Evolutionary conservation across 2,329 filamentous ascomycete species (phyloP), one percentile per base, ranked within the genome.

Genomic region (Tetracladium maxilliforme): DNA sequence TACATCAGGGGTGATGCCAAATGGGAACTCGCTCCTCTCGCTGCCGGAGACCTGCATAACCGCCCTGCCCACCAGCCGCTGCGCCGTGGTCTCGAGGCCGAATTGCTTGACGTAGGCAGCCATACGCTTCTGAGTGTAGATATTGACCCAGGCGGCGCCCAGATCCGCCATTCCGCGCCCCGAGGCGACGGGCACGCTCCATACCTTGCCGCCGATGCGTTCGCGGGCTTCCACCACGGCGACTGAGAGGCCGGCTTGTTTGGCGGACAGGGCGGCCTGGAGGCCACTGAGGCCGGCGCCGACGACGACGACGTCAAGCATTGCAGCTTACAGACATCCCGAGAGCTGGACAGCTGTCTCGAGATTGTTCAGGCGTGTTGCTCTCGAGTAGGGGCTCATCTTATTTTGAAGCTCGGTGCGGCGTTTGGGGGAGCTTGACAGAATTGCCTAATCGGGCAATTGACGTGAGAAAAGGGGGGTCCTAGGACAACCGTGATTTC

Each of bases 91-190:
- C 15, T 62, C 52, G 1, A 58, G 35, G 0, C 51, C 49, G 24
- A 56, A 61, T 19, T 41, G 33, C 23, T 48, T 34, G 1, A 50
- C 51, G 6, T 64, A 39, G 1, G 39, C 45, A 33, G 43, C 56
- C 24, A 70, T 54, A 4, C 45, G 44, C 14, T 35, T 44, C 33
- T 72, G 65, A 25, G 55, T 64, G 2, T 47, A 55, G 26, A 69
- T 59, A 21, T 73, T 72, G 33, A 71, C 59, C 68, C 67, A 73
- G 0, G 62, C 64, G 0, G 64, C 68, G 4, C 67, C 67, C 0
- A 69, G 37, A 13, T 72, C 68, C 6, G 58, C 48, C 1, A 45
- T 30, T 0, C 54, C 56, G 4, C 40, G 42, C 15, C 38, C 49
- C 14, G 27, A 25, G 3, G 30, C 28, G 2, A 28, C 20, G n/a